Evolutionary conservation across 108 stramenopile species (phyloP).

Genomic region (Thalassiosira profunda): DNA sequence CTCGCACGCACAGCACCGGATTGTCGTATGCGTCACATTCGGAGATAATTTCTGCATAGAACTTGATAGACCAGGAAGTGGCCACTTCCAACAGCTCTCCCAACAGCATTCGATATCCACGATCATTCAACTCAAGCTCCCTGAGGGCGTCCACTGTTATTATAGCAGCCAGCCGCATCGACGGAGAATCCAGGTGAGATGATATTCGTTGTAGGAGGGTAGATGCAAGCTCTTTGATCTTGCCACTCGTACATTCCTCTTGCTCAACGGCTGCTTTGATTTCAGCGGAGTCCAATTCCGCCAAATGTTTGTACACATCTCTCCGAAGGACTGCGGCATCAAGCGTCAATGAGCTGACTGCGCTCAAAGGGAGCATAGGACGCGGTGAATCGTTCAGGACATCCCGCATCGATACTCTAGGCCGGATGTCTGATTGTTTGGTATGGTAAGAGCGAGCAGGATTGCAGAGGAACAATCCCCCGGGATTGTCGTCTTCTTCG

Average conservation of each 20-base stretch:
- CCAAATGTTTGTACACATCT: constrained; percentile 32
- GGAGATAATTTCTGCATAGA: constrained; percentile 45
- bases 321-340: constrained; percentile 32
- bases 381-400: constrained; percentile 21
- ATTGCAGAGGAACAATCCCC: constrained; percentile 7
- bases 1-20: constrained; percentile 13
- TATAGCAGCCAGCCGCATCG: constrained; percentile 17
- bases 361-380: background rate
- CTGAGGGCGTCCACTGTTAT: constrained; percentile 16
- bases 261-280: background rate
- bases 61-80: constrained; percentile 14
- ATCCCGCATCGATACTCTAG: constrained; percentile 29
- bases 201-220: constrained; percentile 9
- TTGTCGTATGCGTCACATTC: constrained; percentile 22
- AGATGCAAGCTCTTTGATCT: background rate
- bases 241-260: background rate
- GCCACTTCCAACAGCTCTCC: constrained; percentile 7
- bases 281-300: background rate
- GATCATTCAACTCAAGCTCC: constrained; percentile 8
- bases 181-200: constrained; percentile 6
- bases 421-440: constrained; percentile 26
- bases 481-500: background rate
- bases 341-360: background rate
- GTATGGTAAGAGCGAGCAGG: constrained; percentile 12
- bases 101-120: constrained; percentile 4